Conservation (phyloP, 805 yeast species). For the Candida koratica region DNA sequence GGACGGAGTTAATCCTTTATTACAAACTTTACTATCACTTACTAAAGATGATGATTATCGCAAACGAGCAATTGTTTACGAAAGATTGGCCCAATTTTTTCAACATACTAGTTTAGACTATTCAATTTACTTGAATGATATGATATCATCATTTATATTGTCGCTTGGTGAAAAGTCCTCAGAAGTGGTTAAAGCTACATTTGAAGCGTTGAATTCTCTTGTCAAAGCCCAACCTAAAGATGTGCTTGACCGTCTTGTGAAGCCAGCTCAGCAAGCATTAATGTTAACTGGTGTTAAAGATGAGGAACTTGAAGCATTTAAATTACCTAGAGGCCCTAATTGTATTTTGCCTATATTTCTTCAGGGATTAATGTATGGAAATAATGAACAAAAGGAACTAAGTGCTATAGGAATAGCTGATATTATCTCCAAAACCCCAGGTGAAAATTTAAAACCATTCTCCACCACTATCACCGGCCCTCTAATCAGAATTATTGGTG, state of each 20-base stretch:
- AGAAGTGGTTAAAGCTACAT: conserved; percentile 60
- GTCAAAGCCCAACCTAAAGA: conserved; percentile 73
- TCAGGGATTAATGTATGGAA: conserved; percentile 95
- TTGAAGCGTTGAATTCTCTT: conserved; percentile 60
- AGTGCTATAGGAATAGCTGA: conserved; percentile 90
- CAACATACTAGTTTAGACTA: conserved; percentile 62
- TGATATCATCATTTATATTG: conserved; percentile 65
- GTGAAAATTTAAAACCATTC: conserved; percentile 75
- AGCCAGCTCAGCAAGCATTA: conserved; percentile 76
- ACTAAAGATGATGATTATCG: conserved; percentile 71
- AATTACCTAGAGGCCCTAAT: conserved; percentile 77
- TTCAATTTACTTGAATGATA: conserved; percentile 67
- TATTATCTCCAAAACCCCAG: conserved; percentile 78
- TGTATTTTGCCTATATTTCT: conserved; percentile 86
- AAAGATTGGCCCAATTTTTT: conserved; percentile 71
- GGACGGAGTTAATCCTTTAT: conserved; percentile 77
- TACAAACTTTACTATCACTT: conserved; percentile 73
- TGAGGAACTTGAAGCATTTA: conserved; percentile 69
- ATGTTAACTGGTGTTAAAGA: conserved; percentile 58
- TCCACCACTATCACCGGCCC: conserved; percentile 97
- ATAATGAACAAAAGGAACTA: conserved; percentile 72
- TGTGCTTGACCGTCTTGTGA: conserved; percentile 68
- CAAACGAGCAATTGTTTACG: conserved; percentile 60
- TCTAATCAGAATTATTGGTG: conserved; percentile 95
- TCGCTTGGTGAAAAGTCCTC: conserved; percentile 68